Evolutionary conservation across 805 yeast genomes (phyloP), one percentile per base, ranked within the genome.

Genomic region (Cyberlindnera xylosilytica): DNA sequence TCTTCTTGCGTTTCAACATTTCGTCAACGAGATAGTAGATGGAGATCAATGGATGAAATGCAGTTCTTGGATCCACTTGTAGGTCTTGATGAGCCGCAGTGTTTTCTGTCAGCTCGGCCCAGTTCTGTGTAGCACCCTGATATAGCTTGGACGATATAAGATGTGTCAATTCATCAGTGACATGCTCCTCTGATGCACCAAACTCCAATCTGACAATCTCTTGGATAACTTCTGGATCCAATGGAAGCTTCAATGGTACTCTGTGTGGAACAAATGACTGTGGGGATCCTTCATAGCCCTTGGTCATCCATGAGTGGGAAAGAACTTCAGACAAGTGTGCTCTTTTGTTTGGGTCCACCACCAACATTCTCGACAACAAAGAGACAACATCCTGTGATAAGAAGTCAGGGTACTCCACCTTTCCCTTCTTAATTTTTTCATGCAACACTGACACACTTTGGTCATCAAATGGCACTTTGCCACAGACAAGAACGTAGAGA

Each of bases 381-480:
- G 90, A 83, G 6, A 83, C 75, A 59, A 95, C 91, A 51, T 87
- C 95, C 24, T 76, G 70, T 6, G 95, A 82, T 36, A 93, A 66
- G 65, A 81, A 81, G 28, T 76, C 74, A 7, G 99, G 98, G 62
- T 93, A 93, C 51, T 89, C 96, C 10, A 93, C 96, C 49, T 80
- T 73, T 31, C 98, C 99, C 52, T 81, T 78, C 61, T 91, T 93
- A 61, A 93, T 93, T 63, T 90, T 90, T 50, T 88, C 95, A 62
- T 93, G 99, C 54, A 93, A 72, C 2, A 86, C 90, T 35, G 90
- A 82, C 50, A 95, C 95, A 52, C 87, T 81, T 56, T 88, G 95
- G 60, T 93, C 98, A 63, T 93, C 99, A 62, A 93, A 93, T 8
- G 99, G 99, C 12, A 93, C 98, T 62, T 88, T 90, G 42, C 99